Evolutionary conservation across 345 rosid species (phyloP).

Genomic region (Citrus mangshanensis): DNA sequence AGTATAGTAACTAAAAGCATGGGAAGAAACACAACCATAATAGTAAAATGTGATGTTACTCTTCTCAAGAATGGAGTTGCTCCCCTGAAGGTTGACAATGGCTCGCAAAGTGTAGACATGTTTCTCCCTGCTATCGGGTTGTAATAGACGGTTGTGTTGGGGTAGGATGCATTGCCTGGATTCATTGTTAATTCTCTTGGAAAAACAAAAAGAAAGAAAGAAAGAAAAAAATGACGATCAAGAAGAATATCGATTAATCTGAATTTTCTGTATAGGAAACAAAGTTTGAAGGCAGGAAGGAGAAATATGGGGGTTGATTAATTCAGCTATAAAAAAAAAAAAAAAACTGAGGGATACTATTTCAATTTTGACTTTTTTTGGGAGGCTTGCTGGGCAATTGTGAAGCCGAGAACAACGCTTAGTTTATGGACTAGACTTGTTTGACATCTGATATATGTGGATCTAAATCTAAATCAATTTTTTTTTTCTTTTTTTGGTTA

Average conservation of each 20-base stretch:
- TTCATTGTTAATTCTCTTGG: too few relatives aligned
- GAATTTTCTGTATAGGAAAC: not conserved
- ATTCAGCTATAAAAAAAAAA: too few relatives aligned
- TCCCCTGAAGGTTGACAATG: not conserved
- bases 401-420: not conserved
- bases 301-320: too few relatives aligned
- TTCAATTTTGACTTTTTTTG: not conserved
- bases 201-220: not conserved
- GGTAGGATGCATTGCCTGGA: not conserved
- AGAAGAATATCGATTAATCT: not conserved
- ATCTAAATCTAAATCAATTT: too few relatives aligned
- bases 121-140: not conserved
- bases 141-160: not conserved
- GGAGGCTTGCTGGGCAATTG: not conserved
- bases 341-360: not conserved
- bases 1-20: not conserved
- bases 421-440: not conserved
- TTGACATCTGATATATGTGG: not conserved
- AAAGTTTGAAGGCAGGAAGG: too few relatives aligned
- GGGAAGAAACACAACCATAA: not conserved
- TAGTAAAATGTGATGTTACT: not conserved
- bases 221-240: not conserved
- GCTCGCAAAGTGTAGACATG: not conserved
- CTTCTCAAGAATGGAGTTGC: not conserved
- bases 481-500: too few relatives aligned